Evolutionary conservation across 164 flowering plant genomes (phyloP), one percentile per base, ranked within the genome.

Genomic region (Protea cynaroides): DNA sequence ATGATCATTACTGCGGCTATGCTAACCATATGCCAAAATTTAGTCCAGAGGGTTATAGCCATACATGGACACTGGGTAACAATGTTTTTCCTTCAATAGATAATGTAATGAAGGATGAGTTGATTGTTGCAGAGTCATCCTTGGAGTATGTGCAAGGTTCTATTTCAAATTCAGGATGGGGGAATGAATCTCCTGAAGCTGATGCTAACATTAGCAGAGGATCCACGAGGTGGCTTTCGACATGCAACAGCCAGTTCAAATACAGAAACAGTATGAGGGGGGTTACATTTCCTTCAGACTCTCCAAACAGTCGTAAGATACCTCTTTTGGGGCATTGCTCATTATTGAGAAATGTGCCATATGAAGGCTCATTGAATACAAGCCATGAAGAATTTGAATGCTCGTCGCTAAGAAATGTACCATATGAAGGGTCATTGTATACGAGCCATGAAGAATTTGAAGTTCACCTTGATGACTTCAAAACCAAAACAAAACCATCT

Each of bases 241-340:
- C 65, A 68, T 56, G 46, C 34, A 12, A 12, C 49, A 65, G 62
- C 56, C 23, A n/a, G 73, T 47, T 61, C 67, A 69, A 71, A 22
- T 50, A 62, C 19, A 29, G 61, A 40, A 59, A 71, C 69, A 69
- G 65, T 53, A 44, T 43, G 21, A 70, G 63, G 43, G 46, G n/a
- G 36, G 43, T 56, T 56, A 54, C 58, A 50, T 68, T 54, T 61
- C 40, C 25, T 52, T 65, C 68, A 62, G 52, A 55, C 24, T 40
- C 40, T 25, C 23, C 50, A 38, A 67, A 65, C 65, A 54, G 59
- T 52, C 49, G 59, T 15, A 59, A 63, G 37, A 76, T 73, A 65
- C 78, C 81, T 50, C 64, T 72, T 25, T 70, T 81, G 56, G 71
- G 46, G 25, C 69, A 73, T 58, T 80, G 84, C 79, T 79, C 80